phyloP scores from a whole-genome alignment of 306 rosid genomes.

The Vigna radiata region DNA sequence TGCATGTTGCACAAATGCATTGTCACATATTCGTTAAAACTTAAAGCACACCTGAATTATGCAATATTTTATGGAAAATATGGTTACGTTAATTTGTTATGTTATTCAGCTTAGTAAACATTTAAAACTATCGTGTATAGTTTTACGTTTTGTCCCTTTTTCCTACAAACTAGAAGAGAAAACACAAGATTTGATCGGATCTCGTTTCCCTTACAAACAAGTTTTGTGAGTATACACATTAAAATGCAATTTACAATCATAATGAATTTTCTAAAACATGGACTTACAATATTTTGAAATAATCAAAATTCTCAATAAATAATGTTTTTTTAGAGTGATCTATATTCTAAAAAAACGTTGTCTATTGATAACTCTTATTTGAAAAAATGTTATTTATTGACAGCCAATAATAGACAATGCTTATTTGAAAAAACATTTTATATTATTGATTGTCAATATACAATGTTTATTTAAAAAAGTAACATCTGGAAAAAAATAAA shows the following conservation, averaged over 20 bases:
- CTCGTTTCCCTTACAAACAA: background rate
- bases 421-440: too few species aligned
- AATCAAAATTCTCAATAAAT: too few species aligned
- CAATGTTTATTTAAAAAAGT: too few species aligned
- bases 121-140: background rate
- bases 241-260: background rate
- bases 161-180: background rate
- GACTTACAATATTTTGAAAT: too few species aligned
- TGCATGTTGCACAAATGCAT: background rate
- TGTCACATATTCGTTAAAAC: background rate
- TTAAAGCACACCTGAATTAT: background rate
- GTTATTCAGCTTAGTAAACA: too few species aligned
- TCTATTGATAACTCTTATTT: too few species aligned
- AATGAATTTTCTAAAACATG: too few species aligned
- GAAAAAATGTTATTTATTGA: too few species aligned
- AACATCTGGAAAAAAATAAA: too few species aligned
- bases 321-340: rapidly evolving
- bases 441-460: too few species aligned
- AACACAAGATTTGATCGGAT: background rate
- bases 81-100: background rate
- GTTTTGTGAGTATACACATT: background rate
- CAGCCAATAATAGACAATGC: too few species aligned
- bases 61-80: background rate
- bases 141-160: background rate
- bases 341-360: too few species aligned